Evolutionary conservation across 1,284 basidiomycete genomes (phyloP), one percentile per base, ranked within the genome.

Genomic region (Ganoderma meredithae): DNA sequence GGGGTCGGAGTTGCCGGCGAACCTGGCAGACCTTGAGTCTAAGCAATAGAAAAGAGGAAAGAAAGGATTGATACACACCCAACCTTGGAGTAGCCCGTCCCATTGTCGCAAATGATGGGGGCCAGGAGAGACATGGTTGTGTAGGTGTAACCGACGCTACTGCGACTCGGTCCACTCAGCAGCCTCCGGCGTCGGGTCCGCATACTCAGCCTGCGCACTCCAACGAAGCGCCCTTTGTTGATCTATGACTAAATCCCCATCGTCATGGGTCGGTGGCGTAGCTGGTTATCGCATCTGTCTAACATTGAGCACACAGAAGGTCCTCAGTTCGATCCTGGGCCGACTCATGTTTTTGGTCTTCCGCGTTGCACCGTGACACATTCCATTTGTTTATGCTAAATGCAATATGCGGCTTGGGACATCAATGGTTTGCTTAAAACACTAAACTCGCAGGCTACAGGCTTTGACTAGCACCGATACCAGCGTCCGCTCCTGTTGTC

Each of bases 1-100:
- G 56, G 97, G 98, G 82, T 99, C 97, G 66, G 96, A 98, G 83
- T 99, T 99, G 66, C 98, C 98, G 63, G 98, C 97, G 82, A 98
- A 99, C 60, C 97, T 97, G 72, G 33, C 64, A 44, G 39, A 63
- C 62, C n/a, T 53, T 64, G 40, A 64, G 6, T 36, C 36, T 63
- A 59, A 74, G 49, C 68, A 70, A 41, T 52, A 49, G 27, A 47
- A 65, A 27, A 27, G 8, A 4, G 22, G 49, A 44, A 31, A 65
- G 12, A 44, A 17, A 62, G 19, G 33, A 4, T 31, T 68, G 72
- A 31, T 33, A 82, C 90, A 66, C 80, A 97, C 96, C 96, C 97
- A 82, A 98, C 93, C 89, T 99, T 99, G 31, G 96, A 97, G 83
- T 89, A 98, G 22, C 97, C 97, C 60, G 97, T 99, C 66, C 97